Evolutionary conservation across 2,329 filamentous ascomycete species (phyloP).

Genomic region (Stachybotrys chlorohalonatus): DNA sequence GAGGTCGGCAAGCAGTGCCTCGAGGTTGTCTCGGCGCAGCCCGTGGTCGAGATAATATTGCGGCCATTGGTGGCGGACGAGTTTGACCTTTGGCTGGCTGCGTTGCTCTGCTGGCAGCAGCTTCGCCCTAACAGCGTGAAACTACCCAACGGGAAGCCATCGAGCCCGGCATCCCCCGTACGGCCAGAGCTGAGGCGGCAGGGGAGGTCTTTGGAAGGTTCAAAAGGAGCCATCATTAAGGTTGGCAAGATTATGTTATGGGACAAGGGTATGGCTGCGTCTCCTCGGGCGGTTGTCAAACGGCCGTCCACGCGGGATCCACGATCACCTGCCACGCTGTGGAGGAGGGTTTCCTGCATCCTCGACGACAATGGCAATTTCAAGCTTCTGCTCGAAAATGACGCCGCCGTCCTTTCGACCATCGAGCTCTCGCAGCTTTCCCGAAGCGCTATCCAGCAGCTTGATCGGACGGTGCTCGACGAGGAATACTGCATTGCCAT

Average conservation of each 20-base stretch:
- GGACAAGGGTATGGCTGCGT: slow-evolving; percentile 62
- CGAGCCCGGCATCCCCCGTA: slow-evolving; percentile 22
- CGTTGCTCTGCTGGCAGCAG: slow-evolving; percentile 74
- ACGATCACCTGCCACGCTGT: slow-evolving; percentile 49
- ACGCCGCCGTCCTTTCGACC: slow-evolving; percentile 68
- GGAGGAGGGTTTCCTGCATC: slow-evolving; percentile 86
- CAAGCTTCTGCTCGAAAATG: slow-evolving; percentile 80
- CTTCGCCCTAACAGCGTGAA: slow-evolving; percentile 52
- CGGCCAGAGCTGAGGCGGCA: slow-evolving; percentile 35
- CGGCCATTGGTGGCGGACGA: slow-evolving; percentile 56
- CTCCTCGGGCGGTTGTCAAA: slow-evolving; percentile 47
- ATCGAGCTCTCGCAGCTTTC: slow-evolving; percentile 85
- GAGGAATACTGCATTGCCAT: slow-evolving; percentile 93
- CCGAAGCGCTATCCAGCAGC: slow-evolving; percentile 78
- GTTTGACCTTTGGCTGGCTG: slow-evolving; percentile 72
- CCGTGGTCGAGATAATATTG: slow-evolving; percentile 53
- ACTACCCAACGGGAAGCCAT: slow-evolving; percentile 33
- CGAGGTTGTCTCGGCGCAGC: slow-evolving; percentile 43
- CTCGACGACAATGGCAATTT: slow-evolving; percentile 92
- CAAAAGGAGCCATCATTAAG: slow-evolving; percentile 65
- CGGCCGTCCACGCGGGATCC: slow-evolving; percentile 49
- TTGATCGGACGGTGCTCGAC: slow-evolving; percentile 84
- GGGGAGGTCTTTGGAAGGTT: slow-evolving; percentile 20
- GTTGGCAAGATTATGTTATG: slow-evolving; percentile 85
- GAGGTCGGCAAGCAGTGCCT: slow-evolving; percentile 39